phyloP scores from a whole-genome alignment of 73 alveolate genomes.

The Stentor roeselii region DNA sequence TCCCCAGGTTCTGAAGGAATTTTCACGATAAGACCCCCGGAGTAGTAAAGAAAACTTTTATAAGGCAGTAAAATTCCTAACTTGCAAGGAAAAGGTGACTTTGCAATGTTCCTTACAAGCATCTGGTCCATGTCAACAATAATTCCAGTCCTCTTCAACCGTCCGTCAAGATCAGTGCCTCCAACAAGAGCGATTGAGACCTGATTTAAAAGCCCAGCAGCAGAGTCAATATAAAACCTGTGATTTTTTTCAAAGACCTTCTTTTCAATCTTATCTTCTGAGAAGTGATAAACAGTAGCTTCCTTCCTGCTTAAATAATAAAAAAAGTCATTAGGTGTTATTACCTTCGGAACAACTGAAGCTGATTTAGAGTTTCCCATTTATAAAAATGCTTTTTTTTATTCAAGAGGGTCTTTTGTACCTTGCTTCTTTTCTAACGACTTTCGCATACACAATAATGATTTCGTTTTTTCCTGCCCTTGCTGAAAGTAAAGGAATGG shows the following conservation, averaged over 20 bases:
- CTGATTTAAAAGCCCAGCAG: not conserved
- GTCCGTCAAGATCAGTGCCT: not conserved
- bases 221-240: not conserved
- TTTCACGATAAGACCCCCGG: not conserved
- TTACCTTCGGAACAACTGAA: too few species aligned
- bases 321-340: too few species aligned
- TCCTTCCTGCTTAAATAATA: too few species aligned
- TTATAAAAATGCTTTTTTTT: too few species aligned
- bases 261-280: too few species aligned
- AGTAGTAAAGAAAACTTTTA: too few species aligned
- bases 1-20: not conserved
- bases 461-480: not conserved
- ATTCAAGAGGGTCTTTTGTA: too few species aligned
- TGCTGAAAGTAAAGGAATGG: not conserved
- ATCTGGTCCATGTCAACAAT: not conserved
- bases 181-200: not conserved
- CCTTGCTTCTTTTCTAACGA: too few species aligned
- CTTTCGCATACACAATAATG: not conserved
- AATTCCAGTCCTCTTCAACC: not conserved
- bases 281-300: too few species aligned
- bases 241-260: too few species aligned
- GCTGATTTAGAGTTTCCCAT: too few species aligned
- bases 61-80: not conserved
- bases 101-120: not conserved
- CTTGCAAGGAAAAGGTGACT: not conserved